Evolutionary conservation across 2,329 filamentous ascomycete species (phyloP), one percentile per base, ranked within the genome.

Genomic region (Cordyceps pruinosa): DNA sequence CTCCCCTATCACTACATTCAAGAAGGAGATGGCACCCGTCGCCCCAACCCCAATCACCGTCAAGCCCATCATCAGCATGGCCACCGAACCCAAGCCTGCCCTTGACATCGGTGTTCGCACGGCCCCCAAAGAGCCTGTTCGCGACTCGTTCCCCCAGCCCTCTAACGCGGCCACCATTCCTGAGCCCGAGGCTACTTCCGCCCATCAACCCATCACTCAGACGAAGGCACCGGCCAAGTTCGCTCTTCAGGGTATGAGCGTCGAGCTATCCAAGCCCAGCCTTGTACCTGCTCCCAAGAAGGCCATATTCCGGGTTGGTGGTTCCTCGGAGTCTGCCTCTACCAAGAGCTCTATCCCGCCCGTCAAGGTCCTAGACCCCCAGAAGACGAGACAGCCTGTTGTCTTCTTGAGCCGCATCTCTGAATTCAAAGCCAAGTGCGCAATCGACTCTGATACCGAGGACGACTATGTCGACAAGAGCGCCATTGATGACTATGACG

Each of bases 401-500:
- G 94, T 96, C 15, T 19, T 46, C 25, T 17, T 34, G 70, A 88
- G 85, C 72, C 87, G 89, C 65, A 84, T 91, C 42, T 86, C 85
- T 15, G 81, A 83, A 59, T 86, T 83, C 8, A 72, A 82, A 47
- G 74, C 79, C 50, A 70, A 80, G 61, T 74, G 75, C 23, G 74
- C 77, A 42, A 72, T 75, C 56, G 82, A 85, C 59, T 81, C 80
- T 5, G 80, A 86, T 53, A 80, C 79, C 1, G 86, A 87, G 51
- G 83, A 82, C 55, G 82, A 86, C 62, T 86, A 88, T 60, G 80
- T 90, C 28, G 89, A 90, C 35, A 89, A 94, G 75, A 93, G 89
- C 67, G 90, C 89, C 54, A 92, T 94, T 57, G 85, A 88, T 54
- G 85, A 87, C 53, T 85, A 88, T 56, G 83, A 85, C 19, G 79